A percentile compares a stretch with the other conserved stretches of the same genome.
Conservation (phyloP, 108 stramenopile genomes). For the Ochromonas danica region DNA sequence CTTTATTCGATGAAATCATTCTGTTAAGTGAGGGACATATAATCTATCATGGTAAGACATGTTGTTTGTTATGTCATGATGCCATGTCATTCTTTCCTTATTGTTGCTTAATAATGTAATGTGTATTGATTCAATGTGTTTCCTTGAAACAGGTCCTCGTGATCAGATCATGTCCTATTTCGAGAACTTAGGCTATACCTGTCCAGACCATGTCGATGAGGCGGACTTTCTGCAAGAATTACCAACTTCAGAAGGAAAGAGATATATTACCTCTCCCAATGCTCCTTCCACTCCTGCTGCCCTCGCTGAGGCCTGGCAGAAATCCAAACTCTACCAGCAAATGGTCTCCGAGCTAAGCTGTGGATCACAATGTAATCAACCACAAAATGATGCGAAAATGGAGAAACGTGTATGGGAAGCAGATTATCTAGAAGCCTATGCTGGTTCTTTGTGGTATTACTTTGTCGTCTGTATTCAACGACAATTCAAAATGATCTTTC, state of each 20-base stretch:
- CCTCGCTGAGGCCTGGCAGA: background rate
- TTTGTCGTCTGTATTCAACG: background rate
- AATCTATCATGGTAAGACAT: too few species aligned
- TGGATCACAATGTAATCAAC: background rate
- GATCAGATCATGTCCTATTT: conserved; percentile 64
- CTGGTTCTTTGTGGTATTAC: conserved; percentile 1
- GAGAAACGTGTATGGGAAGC: background rate
- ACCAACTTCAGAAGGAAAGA: conserved; percentile 2
- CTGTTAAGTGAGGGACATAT: conserved; percentile 73
- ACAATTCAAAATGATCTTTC: too few species aligned
- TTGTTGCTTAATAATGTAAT: too few species aligned
- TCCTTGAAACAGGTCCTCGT: too few species aligned
- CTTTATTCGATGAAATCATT: conserved; percentile 82
- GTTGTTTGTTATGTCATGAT: too few species aligned
- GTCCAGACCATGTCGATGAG: conserved; percentile 69
- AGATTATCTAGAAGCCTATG: background rate
- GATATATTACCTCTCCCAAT: background rate
- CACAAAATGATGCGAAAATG: too few species aligned
- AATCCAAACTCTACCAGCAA: background rate
- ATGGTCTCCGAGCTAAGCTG: background rate
- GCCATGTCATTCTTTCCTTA: too few species aligned
- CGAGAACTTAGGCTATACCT: conserved; percentile 59
- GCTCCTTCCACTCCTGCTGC: background rate
- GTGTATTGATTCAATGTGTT: too few species aligned
- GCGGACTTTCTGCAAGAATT: conserved; percentile 67